These are phyloP conservation scores for Aspergillus asperescens DNA, from an alignment of 495 filamentous ascomycete species.

Conservation along the genomic window DNA sequence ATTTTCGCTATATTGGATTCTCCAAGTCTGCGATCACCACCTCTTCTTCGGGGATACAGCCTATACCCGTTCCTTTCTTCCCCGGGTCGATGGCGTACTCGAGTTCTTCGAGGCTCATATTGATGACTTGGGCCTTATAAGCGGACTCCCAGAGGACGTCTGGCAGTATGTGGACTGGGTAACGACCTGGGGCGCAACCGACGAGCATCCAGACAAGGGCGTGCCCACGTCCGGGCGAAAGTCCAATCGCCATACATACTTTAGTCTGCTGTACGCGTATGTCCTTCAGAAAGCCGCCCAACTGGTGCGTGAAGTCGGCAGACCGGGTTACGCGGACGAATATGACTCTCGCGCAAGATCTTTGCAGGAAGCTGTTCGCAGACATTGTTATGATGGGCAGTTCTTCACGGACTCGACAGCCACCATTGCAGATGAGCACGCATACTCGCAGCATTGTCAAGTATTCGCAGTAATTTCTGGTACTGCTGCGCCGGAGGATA, in stretches of 20 bases:
- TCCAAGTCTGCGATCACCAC: conserved; percentile 34
- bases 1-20: conserved; percentile 36
- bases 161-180: conserved; percentile 44
- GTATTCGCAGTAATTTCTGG: conserved; percentile 34
- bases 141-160: conserved; percentile 21
- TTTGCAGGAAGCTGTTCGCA: conserved; percentile 22
- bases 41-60: conserved; percentile 30
- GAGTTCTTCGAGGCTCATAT: conserved; percentile 32
- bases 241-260: conserved; percentile 30
- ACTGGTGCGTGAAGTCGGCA: conserved; percentile 25
- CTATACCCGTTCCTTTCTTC: conserved; percentile 27
- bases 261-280: conserved; percentile 37
- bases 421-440: conserved; percentile 20
- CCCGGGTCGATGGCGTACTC: conserved; percentile 33
- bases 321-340: conserved; percentile 29
- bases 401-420: conserved; percentile 32
- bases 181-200: conserved; percentile 32
- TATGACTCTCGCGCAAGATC: conserved; percentile 25
- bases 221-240: conserved; percentile 29
- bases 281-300: conserved; percentile 24
- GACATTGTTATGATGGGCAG: conserved; percentile 32
- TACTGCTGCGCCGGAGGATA: conserved; percentile 12
- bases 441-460: conserved; percentile 35
- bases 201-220: conserved; percentile 32
- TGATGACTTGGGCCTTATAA: conserved; percentile 30